These are phyloP conservation scores for Seminavis robusta DNA, from an alignment of 108 stramenopile genomes.

Conservation along the genomic window DNA sequence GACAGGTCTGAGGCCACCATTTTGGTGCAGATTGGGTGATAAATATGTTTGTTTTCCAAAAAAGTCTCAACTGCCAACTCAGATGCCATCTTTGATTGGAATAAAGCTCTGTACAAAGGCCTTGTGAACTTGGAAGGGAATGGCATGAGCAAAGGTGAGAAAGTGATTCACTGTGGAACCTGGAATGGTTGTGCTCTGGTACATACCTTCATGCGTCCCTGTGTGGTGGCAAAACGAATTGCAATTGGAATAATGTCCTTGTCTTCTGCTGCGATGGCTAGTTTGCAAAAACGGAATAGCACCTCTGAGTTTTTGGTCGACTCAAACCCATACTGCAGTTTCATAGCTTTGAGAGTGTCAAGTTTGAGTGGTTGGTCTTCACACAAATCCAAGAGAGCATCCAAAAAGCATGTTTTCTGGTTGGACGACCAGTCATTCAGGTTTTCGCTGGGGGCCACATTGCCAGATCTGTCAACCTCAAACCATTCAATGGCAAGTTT, in stretches of 20 bases:
- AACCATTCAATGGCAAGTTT: constrained; percentile 71
- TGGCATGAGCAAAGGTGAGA: too few species aligned
- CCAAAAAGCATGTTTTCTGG: constrained; percentile 87
- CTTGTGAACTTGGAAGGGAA: too few species aligned
- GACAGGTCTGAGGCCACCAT: constrained; percentile 85
- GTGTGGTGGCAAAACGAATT: constrained; percentile 86
- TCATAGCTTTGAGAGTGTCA: constrained; percentile 62
- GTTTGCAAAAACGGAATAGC: constrained; percentile 84
- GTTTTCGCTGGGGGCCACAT: constrained; percentile 25
- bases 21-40: constrained; percentile 94
- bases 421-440: constrained; percentile 75
- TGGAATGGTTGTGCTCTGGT: too few species aligned
- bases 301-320: constrained; percentile 85
- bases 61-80: constrained; percentile 77
- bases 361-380: constrained; percentile 46
- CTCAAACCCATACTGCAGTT: constrained; percentile 58
- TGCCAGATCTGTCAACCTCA: constrained; percentile 30
- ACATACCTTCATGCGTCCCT: constrained; percentile 99
- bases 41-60: constrained; percentile 75
- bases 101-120: constrained; percentile 85
- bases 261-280: constrained; percentile 80
- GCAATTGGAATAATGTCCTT: constrained; percentile 58
- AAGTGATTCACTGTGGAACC: too few species aligned
- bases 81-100: constrained; percentile 58
- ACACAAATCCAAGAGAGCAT: constrained; percentile 36